A percentile compares a stretch with the other conserved stretches of the same genome.
phyloP scores from a whole-genome alignment of 208 protist genomes.

The Leishmania braziliensis region DNA sequence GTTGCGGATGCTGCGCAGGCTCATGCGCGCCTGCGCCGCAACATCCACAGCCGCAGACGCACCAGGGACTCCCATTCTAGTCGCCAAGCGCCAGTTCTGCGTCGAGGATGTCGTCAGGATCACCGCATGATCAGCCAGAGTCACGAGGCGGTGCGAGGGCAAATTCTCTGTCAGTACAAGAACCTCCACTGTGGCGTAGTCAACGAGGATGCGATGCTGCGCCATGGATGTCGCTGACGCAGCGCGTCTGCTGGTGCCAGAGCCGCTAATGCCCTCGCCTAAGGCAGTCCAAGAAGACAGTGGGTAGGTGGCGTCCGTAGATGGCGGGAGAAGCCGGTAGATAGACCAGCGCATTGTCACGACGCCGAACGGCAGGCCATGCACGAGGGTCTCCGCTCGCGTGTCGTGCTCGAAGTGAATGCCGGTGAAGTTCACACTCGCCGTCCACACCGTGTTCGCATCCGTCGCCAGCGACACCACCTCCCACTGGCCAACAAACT shows the following conservation, averaged over 20 bases:
- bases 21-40: constrained; percentile 19
- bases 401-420: constrained; percentile 60
- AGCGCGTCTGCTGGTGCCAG: neutral
- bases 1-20: constrained; percentile 29
- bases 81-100: constrained; percentile 55
- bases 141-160: constrained; percentile 62
- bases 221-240: neutral
- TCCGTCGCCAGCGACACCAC: constrained; percentile 77
- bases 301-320: neutral
- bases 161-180: constrained; percentile 85
- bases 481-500: constrained; percentile 83
- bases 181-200: constrained; percentile 76
- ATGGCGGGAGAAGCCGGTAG: constrained; percentile 39
- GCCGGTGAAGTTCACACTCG: constrained; percentile 57
- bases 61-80: neutral
- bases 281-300: neutral
- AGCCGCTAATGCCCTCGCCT: neutral
- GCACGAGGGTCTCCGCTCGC: constrained; percentile 57
- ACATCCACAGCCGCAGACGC: neutral
- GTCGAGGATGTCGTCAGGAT: constrained; percentile 74
- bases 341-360: constrained; percentile 85
- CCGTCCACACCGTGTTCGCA: constrained; percentile 53
- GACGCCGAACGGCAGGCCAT: constrained; percentile 83
- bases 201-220: constrained; percentile 55
- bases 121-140: constrained; percentile 61